Conservation (phyloP, 495 filamentous ascomycete genomes). For the Aspergillus bertholletiae region DNA sequence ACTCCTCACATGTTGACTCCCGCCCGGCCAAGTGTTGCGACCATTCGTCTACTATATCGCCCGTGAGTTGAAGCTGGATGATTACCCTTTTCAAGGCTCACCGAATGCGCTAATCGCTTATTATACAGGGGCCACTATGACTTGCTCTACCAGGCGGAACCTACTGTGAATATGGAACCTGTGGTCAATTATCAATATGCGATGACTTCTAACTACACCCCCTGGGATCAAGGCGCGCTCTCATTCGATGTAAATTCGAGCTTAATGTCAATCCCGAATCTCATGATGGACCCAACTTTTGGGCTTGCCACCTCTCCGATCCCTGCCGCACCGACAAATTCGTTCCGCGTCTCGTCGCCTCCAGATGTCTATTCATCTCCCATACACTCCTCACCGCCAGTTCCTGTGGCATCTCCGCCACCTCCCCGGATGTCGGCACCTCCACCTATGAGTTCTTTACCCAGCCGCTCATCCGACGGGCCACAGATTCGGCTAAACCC, state of each 20-base stretch:
- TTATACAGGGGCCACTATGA: conserved; percentile 83
- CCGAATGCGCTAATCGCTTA: not conserved
- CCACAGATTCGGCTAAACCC: conserved; percentile 48
- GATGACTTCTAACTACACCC: conserved; percentile 40
- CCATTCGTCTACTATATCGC: conserved; percentile 64
- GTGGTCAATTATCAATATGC: conserved; percentile 42
- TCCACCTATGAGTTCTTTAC: conserved; percentile 34
- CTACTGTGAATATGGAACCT: conserved; percentile 48
- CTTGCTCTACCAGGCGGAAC: conserved; percentile 73
- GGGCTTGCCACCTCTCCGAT: conserved; percentile 39
- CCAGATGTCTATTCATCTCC: conserved; percentile 39
- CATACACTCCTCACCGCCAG: conserved; percentile 31
- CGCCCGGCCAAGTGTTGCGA: conserved; percentile 48
- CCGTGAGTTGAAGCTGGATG: conserved; percentile 50
- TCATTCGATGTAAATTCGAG: conserved; percentile 50
- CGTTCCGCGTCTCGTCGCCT: conserved; percentile 40
- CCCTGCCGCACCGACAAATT: conserved; percentile 42
- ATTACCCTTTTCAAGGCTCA: not conserved
- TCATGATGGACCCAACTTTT: conserved; percentile 43
- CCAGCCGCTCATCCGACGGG: conserved; percentile 36
- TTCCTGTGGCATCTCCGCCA: conserved; percentile 32
- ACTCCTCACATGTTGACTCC: conserved; percentile 70
- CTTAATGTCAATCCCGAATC: conserved; percentile 45
- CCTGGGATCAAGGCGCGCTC: conserved; percentile 43
- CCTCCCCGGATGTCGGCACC: conserved; percentile 29